These are phyloP conservation scores for Trichosporon sp. DNA, from an alignment of 1,284 basidiomycete genomes.

Conservation along the genomic window DNA sequence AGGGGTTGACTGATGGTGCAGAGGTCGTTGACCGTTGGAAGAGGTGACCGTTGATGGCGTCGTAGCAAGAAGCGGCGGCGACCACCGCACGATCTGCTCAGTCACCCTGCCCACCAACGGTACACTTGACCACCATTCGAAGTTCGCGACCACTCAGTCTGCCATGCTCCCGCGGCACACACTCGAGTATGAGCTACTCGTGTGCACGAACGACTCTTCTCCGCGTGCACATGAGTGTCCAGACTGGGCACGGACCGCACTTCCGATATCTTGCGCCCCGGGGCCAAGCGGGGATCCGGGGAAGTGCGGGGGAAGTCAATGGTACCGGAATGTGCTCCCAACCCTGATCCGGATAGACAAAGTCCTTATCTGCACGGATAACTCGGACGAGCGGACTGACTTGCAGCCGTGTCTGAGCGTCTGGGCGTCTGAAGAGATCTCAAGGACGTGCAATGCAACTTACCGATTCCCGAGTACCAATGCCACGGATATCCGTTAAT, in stretches of 20 bases:
- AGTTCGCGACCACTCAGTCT: too few species aligned
- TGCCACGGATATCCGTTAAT: neutral
- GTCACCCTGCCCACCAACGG: neutral
- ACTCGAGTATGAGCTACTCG: too few species aligned
- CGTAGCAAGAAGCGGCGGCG: neutral
- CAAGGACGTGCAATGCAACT: neutral
- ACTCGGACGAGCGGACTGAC: neutral
- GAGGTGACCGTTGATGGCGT: neutral
- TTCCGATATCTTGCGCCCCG: neutral
- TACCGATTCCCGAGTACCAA: neutral
- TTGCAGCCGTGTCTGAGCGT: neutral
- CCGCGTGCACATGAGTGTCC: neutral
- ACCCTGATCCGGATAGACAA: neutral
- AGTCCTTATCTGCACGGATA: neutral
- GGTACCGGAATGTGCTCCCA: neutral
- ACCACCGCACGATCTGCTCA: neutral
- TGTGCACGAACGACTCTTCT: too few species aligned
- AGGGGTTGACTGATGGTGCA: too few species aligned
- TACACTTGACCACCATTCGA: neutral
- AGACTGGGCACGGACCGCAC: neutral
- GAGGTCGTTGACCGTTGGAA: too few species aligned
- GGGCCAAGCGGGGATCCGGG: neutral
- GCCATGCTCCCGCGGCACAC: too few species aligned
- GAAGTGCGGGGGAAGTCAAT: neutral
- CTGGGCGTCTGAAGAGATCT: neutral